Evolutionary conservation across 2,329 filamentous ascomycete genomes (phyloP), one percentile per base, ranked within the genome.

Genomic region (Xylariaceae sp.): DNA sequence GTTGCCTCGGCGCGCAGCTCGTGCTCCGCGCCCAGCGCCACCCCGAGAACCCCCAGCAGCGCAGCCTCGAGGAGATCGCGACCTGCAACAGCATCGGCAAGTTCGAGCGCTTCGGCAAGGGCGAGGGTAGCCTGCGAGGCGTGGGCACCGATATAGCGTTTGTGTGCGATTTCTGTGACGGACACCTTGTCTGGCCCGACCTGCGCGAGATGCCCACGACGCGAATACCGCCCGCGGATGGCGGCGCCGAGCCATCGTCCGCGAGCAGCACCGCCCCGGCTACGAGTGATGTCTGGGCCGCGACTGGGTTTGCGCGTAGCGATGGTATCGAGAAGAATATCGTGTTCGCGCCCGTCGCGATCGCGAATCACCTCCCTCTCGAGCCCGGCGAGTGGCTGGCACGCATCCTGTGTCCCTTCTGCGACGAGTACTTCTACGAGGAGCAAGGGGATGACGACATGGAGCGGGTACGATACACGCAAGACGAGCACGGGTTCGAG

Each of bases 81-180:
- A 61, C 66, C 18, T 80, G 76, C 60, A 75, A 75, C 50, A 55
- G 59, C 3, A 65, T 76, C 2, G 78, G 78, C n/a, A 64, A 66
- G 19, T 80, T 80, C 45, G 72, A 78, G 59, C 68, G 75, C 12
- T 72, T 79, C 39, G 73, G 69, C 32, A 71, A 78, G 24, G 22
- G 22, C 11, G 11, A 26, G 6, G 22, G 22, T 11, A 11, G 22
- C 22, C 6, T 11, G 22, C 22, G 6, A 26, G 22, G 11, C 6
- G 22, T 11, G 11, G 11, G 22, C 22, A 11, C 60, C 30, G 76
- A 79, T 45, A 67, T 79, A 36, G 76, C 72, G 7, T 81, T 80
- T 51, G 65, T 78, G 7, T 81, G 78, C 62, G 76, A 81, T 60
- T 81, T 73, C 54, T 81, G 78, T 61, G 76, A 80, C 54, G 78